phyloP scores from a whole-genome alignment of 371 early-diverging fungal genomes.

The Smittium culicis region DNA sequence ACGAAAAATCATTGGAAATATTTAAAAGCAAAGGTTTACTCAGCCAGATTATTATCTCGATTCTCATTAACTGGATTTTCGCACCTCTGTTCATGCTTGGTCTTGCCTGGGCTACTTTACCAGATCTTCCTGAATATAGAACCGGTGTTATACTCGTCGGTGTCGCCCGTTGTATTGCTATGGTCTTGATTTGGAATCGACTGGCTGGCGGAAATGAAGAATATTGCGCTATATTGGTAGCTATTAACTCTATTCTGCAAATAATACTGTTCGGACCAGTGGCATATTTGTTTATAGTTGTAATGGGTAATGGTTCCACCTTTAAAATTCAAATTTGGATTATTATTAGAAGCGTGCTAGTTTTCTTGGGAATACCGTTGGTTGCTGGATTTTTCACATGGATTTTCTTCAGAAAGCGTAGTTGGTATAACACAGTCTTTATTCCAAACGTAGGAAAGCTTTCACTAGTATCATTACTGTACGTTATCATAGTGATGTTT shows the following conservation, averaged over 20 bases:
- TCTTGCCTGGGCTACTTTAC: conserved; percentile 55
- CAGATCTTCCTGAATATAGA: conserved; percentile 51
- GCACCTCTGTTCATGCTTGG: conserved; percentile 56
- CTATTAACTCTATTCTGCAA: conserved; percentile 53
- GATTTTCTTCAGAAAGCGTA: conserved; percentile 23
- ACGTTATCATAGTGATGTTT: conserved; percentile 61
- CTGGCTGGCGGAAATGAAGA: conserved; percentile 49
- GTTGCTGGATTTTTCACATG: conserved; percentile 45
- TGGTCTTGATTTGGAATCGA: conserved; percentile 65
- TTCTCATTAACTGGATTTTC: conserved; percentile 50
- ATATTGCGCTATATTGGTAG: conserved; percentile 53
- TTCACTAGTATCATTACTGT: conserved; percentile 46
- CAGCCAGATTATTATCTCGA: conserved; percentile 38
- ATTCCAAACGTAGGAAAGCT: conserved; percentile 38
- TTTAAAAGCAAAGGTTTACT: conserved; percentile 29
- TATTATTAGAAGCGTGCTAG: conserved; percentile 42
- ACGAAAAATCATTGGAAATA: conserved; percentile 36
- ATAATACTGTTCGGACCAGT: conserved; percentile 49
- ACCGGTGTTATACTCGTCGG: conserved; percentile 63
- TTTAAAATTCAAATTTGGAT: conserved; percentile 40
- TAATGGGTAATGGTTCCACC: conserved; percentile 30
- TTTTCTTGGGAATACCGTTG: conserved; percentile 58
- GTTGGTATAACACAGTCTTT: conserved; percentile 37
- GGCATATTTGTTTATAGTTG: conserved; percentile 40
- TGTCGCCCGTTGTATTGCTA: conserved; percentile 58